Base-by-base conservation (phyloP, 192 early-diverging fungal genomes). In the Backusella australiensis region DNA sequence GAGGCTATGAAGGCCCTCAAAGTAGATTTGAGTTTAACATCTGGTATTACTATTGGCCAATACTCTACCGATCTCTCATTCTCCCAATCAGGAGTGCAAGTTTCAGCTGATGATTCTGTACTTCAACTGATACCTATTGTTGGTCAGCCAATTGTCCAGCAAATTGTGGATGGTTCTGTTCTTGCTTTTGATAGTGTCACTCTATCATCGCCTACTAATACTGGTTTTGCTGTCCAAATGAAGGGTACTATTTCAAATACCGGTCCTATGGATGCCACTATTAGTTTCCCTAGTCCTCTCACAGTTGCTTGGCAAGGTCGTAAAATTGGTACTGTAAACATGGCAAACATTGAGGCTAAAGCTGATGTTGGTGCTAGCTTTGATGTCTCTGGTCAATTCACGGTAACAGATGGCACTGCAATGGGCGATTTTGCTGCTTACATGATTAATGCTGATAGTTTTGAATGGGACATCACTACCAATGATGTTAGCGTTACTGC, bases 141-240 rank as follows among this genome's bases (percentile, higher is more conserved):
- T 44, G 87, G 84, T 71, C 83, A 82, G 68, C 89, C 89, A 21
- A 86, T 90, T 78, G 89, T 87, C n/a, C 85, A 86, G 76, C 72
- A 78, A 3, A 85, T 90, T 75, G 85, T 90, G 42, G 75, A 70
- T 67, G 77, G 32, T 41, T 76, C 85, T 5, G 36, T 36, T 19
- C 77, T 87, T 65, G 67, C 71, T 15, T 85, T 87, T 69, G 71
- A 84, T 11, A 74, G 76, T 8, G 63, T 87, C 32, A 66, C 69
- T 4, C 69, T 87, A 44, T 77, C 77, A 11, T 49, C 69, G 3
- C 82, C 85, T 9, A 83, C 88, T 9, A 79, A 87, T 21, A 71
- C 69, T 34, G 70, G 65, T 19, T 81, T 83, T 73, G 84, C 83
- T 59, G 85, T 87, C 69, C 80, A 75, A 11, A 59, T 89, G 72